phyloP scores from a whole-genome alignment of 163 green algal genomes.

The Scenedesmus sp. region DNA sequence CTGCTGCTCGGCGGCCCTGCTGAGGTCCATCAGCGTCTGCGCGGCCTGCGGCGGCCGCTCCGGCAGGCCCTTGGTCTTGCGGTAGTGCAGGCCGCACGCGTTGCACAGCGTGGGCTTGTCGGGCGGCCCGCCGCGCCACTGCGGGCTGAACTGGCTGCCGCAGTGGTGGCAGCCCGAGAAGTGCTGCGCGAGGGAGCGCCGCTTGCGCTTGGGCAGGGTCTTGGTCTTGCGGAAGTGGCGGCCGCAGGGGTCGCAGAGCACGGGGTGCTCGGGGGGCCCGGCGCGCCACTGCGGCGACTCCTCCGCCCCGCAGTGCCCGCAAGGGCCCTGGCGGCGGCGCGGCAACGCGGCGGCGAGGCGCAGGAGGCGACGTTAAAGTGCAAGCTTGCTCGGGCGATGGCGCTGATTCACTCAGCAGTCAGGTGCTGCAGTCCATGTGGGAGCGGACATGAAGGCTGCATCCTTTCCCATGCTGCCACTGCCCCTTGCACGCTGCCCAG shows the following conservation, averaged over 20 bases:
- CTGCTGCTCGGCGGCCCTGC: constrained; percentile 43
- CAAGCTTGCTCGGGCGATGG: no score
- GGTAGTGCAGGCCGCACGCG: constrained; percentile 51
- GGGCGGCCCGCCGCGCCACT: constrained; percentile 52
- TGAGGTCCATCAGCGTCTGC: constrained; percentile 47
- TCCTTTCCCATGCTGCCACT: background rate
- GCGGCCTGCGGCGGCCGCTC: constrained; percentile 31
- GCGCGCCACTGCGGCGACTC: constrained; percentile 44
- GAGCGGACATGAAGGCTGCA: background rate
- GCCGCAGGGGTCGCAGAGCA: constrained; percentile 55
- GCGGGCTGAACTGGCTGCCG: constrained; percentile 50
- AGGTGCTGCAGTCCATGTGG: background rate
- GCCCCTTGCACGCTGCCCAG: background rate
- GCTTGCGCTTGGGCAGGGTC: constrained; percentile 57
- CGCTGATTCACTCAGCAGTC: background rate
- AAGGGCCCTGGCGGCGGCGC: constrained; percentile 40
- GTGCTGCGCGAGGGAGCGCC: constrained; percentile 45
- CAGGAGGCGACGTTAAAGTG: no score
- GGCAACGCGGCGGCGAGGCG: background rate
- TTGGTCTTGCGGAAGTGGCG: constrained; percentile 58
- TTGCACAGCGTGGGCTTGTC: constrained; percentile 54
- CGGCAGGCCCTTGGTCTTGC: constrained; percentile 50
- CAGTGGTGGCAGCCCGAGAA: constrained; percentile 55
- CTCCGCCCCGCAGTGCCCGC: constrained; percentile 44
- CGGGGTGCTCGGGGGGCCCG: constrained; percentile 43